Evolutionary conservation across 1,139 yeast species (phyloP).

Genomic region (Candida tropicalis): DNA sequence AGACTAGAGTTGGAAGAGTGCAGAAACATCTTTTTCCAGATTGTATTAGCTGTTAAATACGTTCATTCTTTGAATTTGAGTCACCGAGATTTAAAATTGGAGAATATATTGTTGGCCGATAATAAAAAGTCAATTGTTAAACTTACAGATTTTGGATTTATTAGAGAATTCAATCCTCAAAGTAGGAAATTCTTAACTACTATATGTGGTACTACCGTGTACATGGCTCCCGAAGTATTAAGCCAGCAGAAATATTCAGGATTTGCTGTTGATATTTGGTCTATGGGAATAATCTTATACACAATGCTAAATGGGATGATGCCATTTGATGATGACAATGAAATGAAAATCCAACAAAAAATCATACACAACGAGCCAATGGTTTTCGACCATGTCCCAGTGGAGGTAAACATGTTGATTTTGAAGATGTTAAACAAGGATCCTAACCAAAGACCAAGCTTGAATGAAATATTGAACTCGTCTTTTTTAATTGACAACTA

Average conservation of each 20-base stretch:
- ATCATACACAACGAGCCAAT: slow-evolving; percentile 70
- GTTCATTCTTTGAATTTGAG: slow-evolving; percentile 83
- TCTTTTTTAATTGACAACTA: slow-evolving; percentile 56
- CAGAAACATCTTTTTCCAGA: slow-evolving; percentile 69
- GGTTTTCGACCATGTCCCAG: slow-evolving; percentile 47
- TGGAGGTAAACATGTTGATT: slow-evolving; percentile 53
- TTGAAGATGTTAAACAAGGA: slow-evolving; percentile 62
- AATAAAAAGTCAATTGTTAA: slow-evolving; percentile 59
- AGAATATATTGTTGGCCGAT: slow-evolving; percentile 78
- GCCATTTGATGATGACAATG: slow-evolving; percentile 91
- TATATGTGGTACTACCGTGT: slow-evolving; percentile 91
- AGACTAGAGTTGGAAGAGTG: slow-evolving; percentile 59
- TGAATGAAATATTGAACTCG: slow-evolving; percentile 61
- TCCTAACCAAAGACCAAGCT: slow-evolving; percentile 62
- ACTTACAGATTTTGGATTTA: slow-evolving; percentile 91
- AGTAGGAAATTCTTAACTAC: slow-evolving; percentile 66
- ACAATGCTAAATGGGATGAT: slow-evolving; percentile 84
- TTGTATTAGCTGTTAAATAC: slow-evolving; percentile 80
- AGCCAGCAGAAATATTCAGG: slow-evolving; percentile 75
- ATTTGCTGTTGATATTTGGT: slow-evolving; percentile 85
- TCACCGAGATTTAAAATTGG: slow-evolving; percentile 88
- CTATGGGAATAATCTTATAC: slow-evolving; percentile 89
- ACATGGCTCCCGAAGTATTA: slow-evolving; percentile 95
- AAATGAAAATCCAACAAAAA: slow-evolving; percentile 57
- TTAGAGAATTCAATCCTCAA: slow-evolving; percentile 69